phyloP scores from a whole-genome alignment of 1,139 yeast species.

The Hansenula anomala region DNA sequence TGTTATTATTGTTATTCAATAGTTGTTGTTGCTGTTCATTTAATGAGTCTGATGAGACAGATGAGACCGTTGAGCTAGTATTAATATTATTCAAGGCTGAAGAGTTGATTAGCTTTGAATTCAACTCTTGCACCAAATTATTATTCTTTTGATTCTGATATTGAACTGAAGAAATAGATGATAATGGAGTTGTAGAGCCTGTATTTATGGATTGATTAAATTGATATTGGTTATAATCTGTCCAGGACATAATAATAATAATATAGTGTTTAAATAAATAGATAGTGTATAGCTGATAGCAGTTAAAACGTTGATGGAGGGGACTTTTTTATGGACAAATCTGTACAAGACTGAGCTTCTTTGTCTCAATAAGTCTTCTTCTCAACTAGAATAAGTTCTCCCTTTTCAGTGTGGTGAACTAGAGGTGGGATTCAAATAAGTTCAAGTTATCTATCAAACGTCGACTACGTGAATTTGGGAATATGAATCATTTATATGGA shows the following conservation, averaged over 20 bases:
- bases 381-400: too few relatives aligned
- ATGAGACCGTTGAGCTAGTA: conserved; percentile 2
- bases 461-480: too few relatives aligned
- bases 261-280: background rate
- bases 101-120: background rate
- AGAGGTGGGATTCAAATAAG: too few relatives aligned
- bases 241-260: background rate
- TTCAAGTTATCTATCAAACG: too few relatives aligned
- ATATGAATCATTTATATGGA: too few relatives aligned
- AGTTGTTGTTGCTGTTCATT: background rate
- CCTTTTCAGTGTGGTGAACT: too few relatives aligned
- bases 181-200: background rate
- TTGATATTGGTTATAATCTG: background rate
- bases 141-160: background rate
- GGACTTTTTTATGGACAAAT: background rate
- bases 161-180: background rate
- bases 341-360: too few relatives aligned
- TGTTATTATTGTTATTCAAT: background rate
- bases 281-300: background rate
- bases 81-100: background rate
- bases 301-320: background rate
- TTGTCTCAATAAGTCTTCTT: too few relatives aligned
- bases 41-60: conserved; percentile 1
- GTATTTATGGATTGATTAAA: background rate
- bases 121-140: background rate